phyloP scores from a whole-genome alignment of 202 grass and related monocot species.

The Zoysia matrella region DNA sequence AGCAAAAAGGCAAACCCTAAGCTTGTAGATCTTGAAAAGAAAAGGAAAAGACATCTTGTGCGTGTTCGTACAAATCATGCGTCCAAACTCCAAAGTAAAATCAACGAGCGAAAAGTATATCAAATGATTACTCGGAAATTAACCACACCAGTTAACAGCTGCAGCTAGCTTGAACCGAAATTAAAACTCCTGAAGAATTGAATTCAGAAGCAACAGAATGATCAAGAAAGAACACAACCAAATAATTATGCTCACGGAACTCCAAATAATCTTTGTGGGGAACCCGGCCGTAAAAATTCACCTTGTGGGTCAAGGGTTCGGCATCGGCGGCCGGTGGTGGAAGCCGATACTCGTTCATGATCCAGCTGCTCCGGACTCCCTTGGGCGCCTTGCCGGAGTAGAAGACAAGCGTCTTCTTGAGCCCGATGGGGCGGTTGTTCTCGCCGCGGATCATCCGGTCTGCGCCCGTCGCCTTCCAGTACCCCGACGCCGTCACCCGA shows the following conservation, averaged over 20 bases:
- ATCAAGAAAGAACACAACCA: not conserved
- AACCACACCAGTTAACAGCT: constrained; percentile 8
- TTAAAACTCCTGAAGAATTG: not conserved
- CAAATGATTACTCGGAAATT: constrained; percentile 41
- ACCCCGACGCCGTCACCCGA: constrained; percentile 51
- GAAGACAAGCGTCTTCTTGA: no score
- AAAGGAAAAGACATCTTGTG: constrained; percentile 29
- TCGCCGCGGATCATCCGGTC: no score
- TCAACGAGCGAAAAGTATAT: constrained; percentile 25
- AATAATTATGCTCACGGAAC: constrained; percentile 10
- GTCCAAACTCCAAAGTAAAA: constrained; percentile 42
- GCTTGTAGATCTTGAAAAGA: constrained; percentile 54
- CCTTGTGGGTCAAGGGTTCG: constrained; percentile 72
- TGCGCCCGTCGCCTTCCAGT: no score
- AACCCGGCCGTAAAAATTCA: constrained; percentile 5
- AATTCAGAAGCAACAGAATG: not conserved
- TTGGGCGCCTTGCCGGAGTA: no score
- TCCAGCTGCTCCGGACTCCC: constrained; percentile 83
- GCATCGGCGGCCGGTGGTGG: constrained; percentile 52
- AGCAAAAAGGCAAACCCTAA: constrained; percentile 63
- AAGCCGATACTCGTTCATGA: constrained; percentile 96
- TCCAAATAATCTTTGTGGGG: constrained; percentile 19
- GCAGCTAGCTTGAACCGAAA: constrained; percentile 7
- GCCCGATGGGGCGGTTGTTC: no score
- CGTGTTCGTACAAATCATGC: constrained; percentile 47